A percentile compares a stretch with the other conserved stretches of the same genome.
These are phyloP conservation scores for Cercospora sojina DNA, from an alignment of 2,329 filamentous ascomycete species.

Conservation along the genomic window DNA sequence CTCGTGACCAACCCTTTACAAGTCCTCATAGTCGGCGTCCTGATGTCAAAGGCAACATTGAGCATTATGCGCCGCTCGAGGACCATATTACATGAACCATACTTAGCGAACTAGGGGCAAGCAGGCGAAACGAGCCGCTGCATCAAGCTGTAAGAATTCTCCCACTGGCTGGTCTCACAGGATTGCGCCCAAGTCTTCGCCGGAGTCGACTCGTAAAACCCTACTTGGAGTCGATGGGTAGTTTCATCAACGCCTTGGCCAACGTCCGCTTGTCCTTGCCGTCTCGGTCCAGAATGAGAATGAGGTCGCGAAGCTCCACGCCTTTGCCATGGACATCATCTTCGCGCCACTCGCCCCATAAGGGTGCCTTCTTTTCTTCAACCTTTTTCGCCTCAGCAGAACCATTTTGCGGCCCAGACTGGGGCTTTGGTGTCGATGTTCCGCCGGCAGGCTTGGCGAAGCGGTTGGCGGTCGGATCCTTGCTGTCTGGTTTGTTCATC, in stretches of 20 bases:
- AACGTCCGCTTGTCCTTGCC: conserved; percentile 65
- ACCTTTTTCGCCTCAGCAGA: conserved; percentile 21
- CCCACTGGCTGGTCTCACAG: not conserved
- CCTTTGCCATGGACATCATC: conserved; percentile 72
- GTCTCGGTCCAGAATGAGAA: conserved; percentile 76
- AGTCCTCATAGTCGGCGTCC: not conserved
- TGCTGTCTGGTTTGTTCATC: conserved; percentile 62
- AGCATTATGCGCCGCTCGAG: not conserved
- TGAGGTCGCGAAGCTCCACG: conserved; percentile 81
- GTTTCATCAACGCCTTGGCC: conserved; percentile 49
- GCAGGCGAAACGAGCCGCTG: not conserved
- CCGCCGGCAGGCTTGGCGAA: conserved; percentile 36
- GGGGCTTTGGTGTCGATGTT: conserved; percentile 31
- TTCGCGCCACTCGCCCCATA: conserved; percentile 56
- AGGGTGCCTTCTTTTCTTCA: conserved; percentile 29
- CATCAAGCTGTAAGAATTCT: not conserved
- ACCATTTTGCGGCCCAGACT: conserved; percentile 16
- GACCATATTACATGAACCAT: not conserved
- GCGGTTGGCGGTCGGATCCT: conserved; percentile 54
- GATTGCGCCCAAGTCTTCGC: not conserved
- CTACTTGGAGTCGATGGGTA: conserved; percentile 15
- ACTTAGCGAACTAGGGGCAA: not conserved
- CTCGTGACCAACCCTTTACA: not conserved
- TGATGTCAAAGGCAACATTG: not conserved
- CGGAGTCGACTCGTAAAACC: not conserved